Percentiles rank a stretch among this genome's conserved stretches.
These are phyloP conservation scores for Polyporus tsugae DNA, from an alignment of 1,284 basidiomycete species.

Conservation along the genomic window DNA sequence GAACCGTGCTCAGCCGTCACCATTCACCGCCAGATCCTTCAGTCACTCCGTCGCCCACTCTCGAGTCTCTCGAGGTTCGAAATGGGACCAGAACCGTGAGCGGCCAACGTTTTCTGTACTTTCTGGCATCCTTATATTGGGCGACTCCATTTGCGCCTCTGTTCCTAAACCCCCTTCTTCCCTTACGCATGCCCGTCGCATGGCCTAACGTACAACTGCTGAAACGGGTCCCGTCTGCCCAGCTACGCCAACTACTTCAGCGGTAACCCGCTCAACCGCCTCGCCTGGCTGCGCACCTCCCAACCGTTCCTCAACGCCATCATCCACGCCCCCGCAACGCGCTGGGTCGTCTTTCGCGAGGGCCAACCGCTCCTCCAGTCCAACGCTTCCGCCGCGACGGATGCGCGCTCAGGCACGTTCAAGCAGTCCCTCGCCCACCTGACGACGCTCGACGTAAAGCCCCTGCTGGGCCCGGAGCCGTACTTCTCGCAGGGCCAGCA, in stretches of 20 bases:
- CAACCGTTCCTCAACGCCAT: slow-evolving; percentile 77
- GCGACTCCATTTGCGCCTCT: neutral
- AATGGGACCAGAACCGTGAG: slow-evolving; percentile 36
- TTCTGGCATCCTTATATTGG: slow-evolving; percentile 1
- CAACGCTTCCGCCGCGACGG: slow-evolving; percentile 1
- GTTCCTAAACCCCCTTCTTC: neutral
- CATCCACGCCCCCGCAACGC: slow-evolving; percentile 61
- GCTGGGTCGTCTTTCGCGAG: slow-evolving; percentile 80
- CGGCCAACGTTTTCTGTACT: slow-evolving; percentile 1
- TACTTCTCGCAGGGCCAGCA: slow-evolving; percentile 75
- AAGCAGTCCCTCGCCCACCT: slow-evolving; percentile 57
- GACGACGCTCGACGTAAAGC: slow-evolving; percentile 60
- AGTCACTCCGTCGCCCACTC: slow-evolving; percentile 23
- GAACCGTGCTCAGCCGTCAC: slow-evolving; percentile 16
- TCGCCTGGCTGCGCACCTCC: slow-evolving; percentile 85
- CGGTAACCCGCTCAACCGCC: slow-evolving; percentile 85
- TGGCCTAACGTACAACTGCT: slow-evolving; percentile 21
- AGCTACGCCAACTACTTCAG: slow-evolving; percentile 68
- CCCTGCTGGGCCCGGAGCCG: slow-evolving; percentile 53
- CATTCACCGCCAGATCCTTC: slow-evolving; percentile 28
- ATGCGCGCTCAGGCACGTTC: slow-evolving; percentile 27
- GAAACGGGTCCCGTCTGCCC: slow-evolving; percentile 31
- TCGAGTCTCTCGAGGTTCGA: slow-evolving; percentile 28
- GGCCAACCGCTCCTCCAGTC: slow-evolving; percentile 67
- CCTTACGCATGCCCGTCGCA: slow-evolving; percentile 14